Percentiles rank a stretch among this genome's conserved stretches.
Evolutionary conservation across 352 stramenopile species (phyloP).

Genomic region (Plasmopara viticola): DNA sequence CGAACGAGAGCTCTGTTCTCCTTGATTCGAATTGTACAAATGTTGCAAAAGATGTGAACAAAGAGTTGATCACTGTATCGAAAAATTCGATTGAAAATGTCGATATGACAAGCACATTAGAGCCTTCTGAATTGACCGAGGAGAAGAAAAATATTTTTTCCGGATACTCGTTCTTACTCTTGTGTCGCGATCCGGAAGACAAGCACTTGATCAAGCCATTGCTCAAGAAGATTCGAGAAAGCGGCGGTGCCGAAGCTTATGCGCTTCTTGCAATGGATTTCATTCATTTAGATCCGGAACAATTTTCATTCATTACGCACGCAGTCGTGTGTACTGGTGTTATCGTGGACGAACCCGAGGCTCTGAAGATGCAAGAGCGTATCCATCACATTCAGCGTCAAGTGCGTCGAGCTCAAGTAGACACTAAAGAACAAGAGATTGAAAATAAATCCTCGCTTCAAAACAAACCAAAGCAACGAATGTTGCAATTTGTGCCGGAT

Average conservation of each 20-base stretch:
- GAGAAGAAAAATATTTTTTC: conserved; percentile 26
- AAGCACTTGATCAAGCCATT: conserved; percentile 32
- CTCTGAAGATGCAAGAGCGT: conserved; percentile 23
- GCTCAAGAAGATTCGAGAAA: conserved; percentile 31
- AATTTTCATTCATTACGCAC: conserved; percentile 67
- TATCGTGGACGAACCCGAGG: conserved; percentile 24
- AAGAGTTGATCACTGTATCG: conserved; percentile 3
- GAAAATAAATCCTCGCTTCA: not conserved
- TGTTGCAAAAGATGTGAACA: conserved; percentile 1
- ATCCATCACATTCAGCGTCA: conserved; percentile 25
- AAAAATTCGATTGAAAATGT: conserved; percentile 11
- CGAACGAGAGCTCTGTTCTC: not conserved
- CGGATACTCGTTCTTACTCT: conserved; percentile 49
- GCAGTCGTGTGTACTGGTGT: conserved; percentile 55
- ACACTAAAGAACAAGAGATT: not conserved
- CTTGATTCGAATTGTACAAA: conserved; percentile 5
- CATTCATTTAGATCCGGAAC: conserved; percentile 32
- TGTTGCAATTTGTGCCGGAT: conserved; percentile 56
- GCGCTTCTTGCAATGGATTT: conserved; percentile 46
- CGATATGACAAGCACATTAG: not conserved
- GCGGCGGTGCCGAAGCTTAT: conserved; percentile 35
- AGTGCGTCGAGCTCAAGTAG: not conserved
- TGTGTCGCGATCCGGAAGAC: conserved; percentile 48
- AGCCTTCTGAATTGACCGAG: conserved; percentile 4
- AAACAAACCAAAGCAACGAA: conserved; percentile 16